Conservation (phyloP, 129 eudicot genomes). For the Saposhnikovia divaricata region DNA sequence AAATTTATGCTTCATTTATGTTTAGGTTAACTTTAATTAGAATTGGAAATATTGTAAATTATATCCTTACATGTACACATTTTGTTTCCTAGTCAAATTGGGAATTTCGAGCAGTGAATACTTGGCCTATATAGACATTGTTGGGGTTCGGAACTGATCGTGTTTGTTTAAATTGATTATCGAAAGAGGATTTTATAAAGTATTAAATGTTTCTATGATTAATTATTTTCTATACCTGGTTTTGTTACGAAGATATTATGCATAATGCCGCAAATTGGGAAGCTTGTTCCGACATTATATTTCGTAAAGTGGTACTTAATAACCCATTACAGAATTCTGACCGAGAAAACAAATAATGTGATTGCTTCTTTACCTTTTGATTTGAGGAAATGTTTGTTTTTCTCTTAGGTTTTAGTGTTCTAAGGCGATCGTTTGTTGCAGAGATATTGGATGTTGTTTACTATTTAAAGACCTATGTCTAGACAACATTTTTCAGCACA, state of each 20-base stretch:
- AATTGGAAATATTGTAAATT: neutral
- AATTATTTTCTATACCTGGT: neutral
- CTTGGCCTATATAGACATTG: neutral
- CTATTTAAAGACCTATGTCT: conserved; percentile 35
- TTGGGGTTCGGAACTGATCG: neutral
- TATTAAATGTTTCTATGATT: neutral
- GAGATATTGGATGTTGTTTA: conserved; percentile 26
- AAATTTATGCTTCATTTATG: neutral
- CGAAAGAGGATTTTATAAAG: neutral
- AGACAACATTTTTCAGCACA: conserved; percentile 51
- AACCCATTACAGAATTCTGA: neutral
- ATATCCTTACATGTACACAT: neutral
- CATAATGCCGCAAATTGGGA: neutral
- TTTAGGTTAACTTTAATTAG: neutral
- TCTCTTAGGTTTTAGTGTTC: neutral
- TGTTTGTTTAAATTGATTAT: neutral
- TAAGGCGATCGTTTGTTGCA: conserved; percentile 10
- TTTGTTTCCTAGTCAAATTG: neutral
- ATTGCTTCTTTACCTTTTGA: neutral
- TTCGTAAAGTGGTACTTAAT: neutral
- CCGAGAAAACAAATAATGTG: neutral
- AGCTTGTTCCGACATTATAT: neutral
- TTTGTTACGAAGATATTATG: neutral
- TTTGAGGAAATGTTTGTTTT: neutral
- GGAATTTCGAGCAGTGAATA: neutral